Evolutionary conservation across 345 rosid genomes (phyloP).

Genomic region (Eucalyptus brandiana): DNA sequence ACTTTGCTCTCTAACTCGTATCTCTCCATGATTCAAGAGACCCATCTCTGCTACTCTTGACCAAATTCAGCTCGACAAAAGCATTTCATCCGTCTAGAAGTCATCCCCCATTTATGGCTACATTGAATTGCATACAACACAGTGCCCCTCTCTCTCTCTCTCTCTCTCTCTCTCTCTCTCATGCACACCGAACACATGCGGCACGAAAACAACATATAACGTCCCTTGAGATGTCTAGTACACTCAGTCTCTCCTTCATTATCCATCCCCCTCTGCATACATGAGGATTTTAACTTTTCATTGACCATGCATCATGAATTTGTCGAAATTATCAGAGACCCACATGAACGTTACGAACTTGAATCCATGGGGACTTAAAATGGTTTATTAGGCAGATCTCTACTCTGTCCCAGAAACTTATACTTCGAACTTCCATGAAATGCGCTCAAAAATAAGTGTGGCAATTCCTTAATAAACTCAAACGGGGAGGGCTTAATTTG

Average conservation of each 20-base stretch:
- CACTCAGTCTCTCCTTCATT: neutral
- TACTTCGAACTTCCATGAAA: neutral
- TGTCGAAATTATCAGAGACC: neutral
- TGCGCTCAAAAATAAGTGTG: neutral
- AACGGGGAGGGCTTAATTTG: neutral
- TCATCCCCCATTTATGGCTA: neutral
- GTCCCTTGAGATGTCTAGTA: neutral
- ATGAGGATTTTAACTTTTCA: neutral
- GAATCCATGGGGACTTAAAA: neutral
- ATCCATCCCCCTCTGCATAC: neutral
- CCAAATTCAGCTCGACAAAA: neutral
- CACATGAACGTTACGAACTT: neutral
- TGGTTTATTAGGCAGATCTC: neutral
- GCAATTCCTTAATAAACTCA: neutral
- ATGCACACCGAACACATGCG: neutral
- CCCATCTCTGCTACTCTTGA: neutral
- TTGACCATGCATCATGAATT: neutral
- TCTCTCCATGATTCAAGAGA: neutral
- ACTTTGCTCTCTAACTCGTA: neutral
- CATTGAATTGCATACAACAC: neutral
- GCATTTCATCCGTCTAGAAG: neutral
- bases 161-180: neutral
- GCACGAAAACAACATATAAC: neutral
- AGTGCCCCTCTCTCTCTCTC: neutral
- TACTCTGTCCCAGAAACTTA: neutral